Percentiles rank a stretch among this genome's conserved stretches.
Conservation (phyloP, 2,329 filamentous ascomycete species). For the Juglanconis sp. region DNA sequence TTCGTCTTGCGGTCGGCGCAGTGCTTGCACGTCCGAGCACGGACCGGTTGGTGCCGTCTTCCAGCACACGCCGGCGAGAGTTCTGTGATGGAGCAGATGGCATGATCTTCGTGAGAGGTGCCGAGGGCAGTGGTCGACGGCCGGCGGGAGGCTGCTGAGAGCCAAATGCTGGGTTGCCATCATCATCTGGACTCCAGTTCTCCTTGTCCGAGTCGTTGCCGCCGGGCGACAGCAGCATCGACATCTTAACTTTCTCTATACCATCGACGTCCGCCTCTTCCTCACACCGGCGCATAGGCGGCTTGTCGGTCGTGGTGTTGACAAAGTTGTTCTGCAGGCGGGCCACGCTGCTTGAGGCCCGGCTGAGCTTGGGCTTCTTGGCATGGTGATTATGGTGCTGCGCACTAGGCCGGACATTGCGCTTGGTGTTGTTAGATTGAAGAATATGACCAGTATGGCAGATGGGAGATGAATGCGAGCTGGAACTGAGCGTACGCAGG, state of each 20-base stretch:
- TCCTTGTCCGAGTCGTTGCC: slow-evolving; percentile 88
- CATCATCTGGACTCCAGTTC: slow-evolving; percentile 69
- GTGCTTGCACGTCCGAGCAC: slow-evolving; percentile 39
- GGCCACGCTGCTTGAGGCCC: slow-evolving; percentile 60
- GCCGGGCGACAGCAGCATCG: slow-evolving; percentile 40
- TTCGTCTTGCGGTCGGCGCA: slow-evolving; percentile 33
- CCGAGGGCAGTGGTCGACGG: slow-evolving; percentile 35
- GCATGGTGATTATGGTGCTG: slow-evolving; percentile 32
- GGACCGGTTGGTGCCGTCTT: slow-evolving; percentile 35
- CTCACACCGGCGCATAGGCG: slow-evolving; percentile 29
- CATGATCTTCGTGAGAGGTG: slow-evolving; percentile 13
- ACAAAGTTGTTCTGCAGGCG: slow-evolving; percentile 49
- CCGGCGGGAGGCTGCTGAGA: slow-evolving; percentile 24
- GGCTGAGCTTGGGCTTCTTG: slow-evolving; percentile 62
- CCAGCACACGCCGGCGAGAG: slow-evolving; percentile 40
- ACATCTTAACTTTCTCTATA: slow-evolving; percentile 40
- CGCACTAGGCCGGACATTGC: slow-evolving; percentile 48
- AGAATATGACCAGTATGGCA: slow-evolving; percentile 30
- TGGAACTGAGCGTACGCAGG: slow-evolving; percentile 67
- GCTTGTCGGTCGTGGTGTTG: slow-evolving; percentile 32
- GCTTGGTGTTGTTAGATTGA: slow-evolving; percentile 60
- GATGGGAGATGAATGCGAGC: slow-evolving; percentile 36
- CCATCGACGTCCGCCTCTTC: slow-evolving; percentile 33
- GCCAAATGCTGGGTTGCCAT: slow-evolving; percentile 34
- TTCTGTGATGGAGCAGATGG: slow-evolving; percentile 22